Evolutionary conservation across 441 rosid species (phyloP), one percentile per base, ranked within the genome.

Genomic region (Pelargonium australe): DNA sequence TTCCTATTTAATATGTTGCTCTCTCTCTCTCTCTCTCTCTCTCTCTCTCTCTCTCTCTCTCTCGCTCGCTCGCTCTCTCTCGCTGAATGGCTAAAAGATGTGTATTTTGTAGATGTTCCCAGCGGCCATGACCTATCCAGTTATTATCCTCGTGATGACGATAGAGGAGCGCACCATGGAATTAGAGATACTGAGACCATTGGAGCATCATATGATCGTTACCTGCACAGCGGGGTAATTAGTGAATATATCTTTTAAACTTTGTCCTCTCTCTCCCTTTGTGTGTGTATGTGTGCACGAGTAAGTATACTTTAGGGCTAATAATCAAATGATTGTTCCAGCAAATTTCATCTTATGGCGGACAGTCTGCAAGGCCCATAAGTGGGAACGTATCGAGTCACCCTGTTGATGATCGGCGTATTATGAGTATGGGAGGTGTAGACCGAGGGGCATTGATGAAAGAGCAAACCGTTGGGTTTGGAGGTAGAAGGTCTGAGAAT

Each of bases 201-300:
- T 68, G 85, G 84, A 66, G 87, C 85, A 68, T 84, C 90, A 41
- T 86, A 83, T 76, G 90, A 85, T 53, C 86, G 78, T 28, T 84
- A 88, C 72, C 73, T 88, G 49, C 85, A 81, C 53, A 72, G 77
- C 71, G 63, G 67, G 78, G 90, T 87, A 83, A 25, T 68, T 61
- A 23, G 14, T 6, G 68, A 70, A 17, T 70, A 72, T 55, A 63
- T 78, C 31, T 3, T 19, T 57, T 14, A 16, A 57, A 57, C 23
- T 57, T 4, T 14, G n/a, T 45, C 3, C 14, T 11, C 3, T 1
- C 23, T 1, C 8, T 3, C 8, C 12, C 12, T 7, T 8, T 7
- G 10, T 7, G n/a, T 45, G 53, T 7, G 53, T 8, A 45, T 7
- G n/a, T 7, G 53, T 1, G n/a, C 10, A 7, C 1, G 10, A 0